Percentiles rank a stretch among this genome's conserved stretches.
Evolutionary conservation across 768 basidiomycete species (phyloP).

Genomic region (Boletellus ananas): DNA sequence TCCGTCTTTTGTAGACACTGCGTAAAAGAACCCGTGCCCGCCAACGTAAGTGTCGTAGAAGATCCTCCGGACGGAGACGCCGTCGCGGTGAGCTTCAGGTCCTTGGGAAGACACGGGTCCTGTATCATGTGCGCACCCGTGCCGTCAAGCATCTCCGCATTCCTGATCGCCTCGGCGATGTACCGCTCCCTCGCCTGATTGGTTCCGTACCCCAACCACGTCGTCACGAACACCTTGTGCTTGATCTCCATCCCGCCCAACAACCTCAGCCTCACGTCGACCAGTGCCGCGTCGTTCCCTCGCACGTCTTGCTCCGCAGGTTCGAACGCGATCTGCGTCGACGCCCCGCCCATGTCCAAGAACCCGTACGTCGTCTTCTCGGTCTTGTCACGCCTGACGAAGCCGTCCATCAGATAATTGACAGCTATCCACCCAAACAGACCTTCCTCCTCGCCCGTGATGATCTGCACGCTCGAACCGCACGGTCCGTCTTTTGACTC

Average conservation of each 20-base stretch:
- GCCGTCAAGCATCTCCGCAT: constrained; percentile 34
- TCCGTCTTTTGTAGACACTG: constrained; percentile 70
- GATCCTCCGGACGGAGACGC: constrained; percentile 43
- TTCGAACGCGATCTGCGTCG: constrained; percentile 98
- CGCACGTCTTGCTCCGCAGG: constrained; percentile 59
- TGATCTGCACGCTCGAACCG: constrained; percentile 89
- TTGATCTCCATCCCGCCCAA: constrained; percentile 82
- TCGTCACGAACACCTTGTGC: constrained; percentile 95
- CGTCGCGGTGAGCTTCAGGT: constrained; percentile 58
- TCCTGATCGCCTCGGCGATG: constrained; percentile 60
- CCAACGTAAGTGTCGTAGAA: constrained; percentile 46
- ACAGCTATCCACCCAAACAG: constrained; percentile 99
- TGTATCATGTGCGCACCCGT: constrained; percentile 41
- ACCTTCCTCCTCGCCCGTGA: constrained; percentile 97
- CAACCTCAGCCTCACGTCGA: constrained; percentile 77
- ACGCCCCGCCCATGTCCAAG: constrained; percentile 98
- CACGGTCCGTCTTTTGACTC: constrained; percentile 73
- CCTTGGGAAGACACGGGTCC: constrained; percentile 89
- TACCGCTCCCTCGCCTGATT: constrained; percentile 96
- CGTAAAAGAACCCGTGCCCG: constrained; percentile 90
- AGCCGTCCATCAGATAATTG: constrained; percentile 98
- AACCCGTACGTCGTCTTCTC: constrained; percentile 91
- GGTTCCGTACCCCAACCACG: constrained; percentile 98
- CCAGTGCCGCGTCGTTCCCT: constrained; percentile 51
- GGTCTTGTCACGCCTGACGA: constrained; percentile 43